Base-by-base conservation (phyloP, 495 filamentous ascomycete genomes). In the Trichoderma asperelloides region DNA sequence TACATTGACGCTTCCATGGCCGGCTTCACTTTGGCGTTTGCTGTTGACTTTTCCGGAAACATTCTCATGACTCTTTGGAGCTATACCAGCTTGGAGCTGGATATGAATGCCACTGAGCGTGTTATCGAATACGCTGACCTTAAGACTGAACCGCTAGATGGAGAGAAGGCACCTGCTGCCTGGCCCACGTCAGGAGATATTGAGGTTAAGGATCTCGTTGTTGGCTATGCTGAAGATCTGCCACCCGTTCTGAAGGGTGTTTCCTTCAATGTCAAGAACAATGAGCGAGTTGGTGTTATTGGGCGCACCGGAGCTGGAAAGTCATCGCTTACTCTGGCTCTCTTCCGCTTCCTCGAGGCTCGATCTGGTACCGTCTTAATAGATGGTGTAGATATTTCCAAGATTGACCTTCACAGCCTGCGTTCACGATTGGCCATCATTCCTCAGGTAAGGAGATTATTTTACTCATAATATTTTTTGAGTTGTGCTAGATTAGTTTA, bases 261-360 rank as follows among this genome's bases (percentile, higher is more conserved):
- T 28, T 85, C 78, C 33, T 93, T 96, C 76, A 79, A 76, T 11
- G 79, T 93, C 37, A 81, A 91, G 63, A 81, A 83, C 41, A 91
- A 91, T 70, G 86, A 96, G 73, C 82, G 91, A 3, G 78, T 96
- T 45, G 92, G 91, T 18, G 88, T 96, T 1, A 89, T 95, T 11
- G 92, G 92, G 13, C 87, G 92, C 23, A 96, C 92, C 12, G 92
- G 92, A 15, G 91, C 91, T 0, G 92, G 92, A 21, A 96, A 96
- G 72, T 93, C 90, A 0, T 93, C 90, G 0, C 77, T 96, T 11
- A 93, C 91, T 0, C 80, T 96, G 0, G 91, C 91, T 0, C 77
- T 96, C 0, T 96, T 93, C 83, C 91, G 91, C 8, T 94, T 94
- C 76, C 77, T 96, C 11, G 88, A 92, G 70, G 89, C 90, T 6